Evolutionary conservation across 148 eudicot genomes (phyloP), one percentile per base, ranked within the genome.

Genomic region (Polygonum aviculare): DNA sequence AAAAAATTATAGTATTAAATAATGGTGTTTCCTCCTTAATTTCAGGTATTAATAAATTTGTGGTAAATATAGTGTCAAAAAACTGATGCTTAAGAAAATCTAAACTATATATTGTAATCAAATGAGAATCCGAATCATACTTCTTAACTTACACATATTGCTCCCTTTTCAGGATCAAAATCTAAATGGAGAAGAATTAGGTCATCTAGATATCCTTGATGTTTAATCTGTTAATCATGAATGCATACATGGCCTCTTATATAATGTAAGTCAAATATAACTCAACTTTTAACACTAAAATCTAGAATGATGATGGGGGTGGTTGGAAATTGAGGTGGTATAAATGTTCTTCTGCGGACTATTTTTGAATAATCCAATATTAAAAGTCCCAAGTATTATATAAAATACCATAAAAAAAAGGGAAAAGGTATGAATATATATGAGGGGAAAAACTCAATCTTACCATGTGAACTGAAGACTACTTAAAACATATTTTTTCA

Each of bases 301-400:
- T 15, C 45, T 67, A 67, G 72, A 67, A 67, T 63, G 40, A 63
- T 67, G 19, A 36, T 36, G 72, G 11, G 72, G 36, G 72, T 36
- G 72, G 72, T 67, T 67, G 72, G 44, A 67, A 38, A 12, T 67
- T 35, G 72, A 38, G 72, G 45, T 67, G 72, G 44, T 67, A 67
- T 67, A 67, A 67, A 67, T 67, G 72, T 67, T 67, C 31, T 2
- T 57, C 41, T 67, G 36, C 72, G 38, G 38, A 26, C 31, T 26
- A 26, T 26, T 26, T 3, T 51, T 44, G 7, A 44, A 40, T 44
- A 7, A 41, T 44, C 47, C 8, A 44, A 44, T 44, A 6, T 6
- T 6, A 44, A 10, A 44, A 26, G 9, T 8, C 9, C 47, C 14
- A 14, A 14, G 14, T 51, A 50, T 50, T 51, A 16, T 51, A 16